A percentile compares a stretch with the other conserved stretches of the same genome.
Conservation (phyloP, 1,284 basidiomycete genomes). For the Sanghuangporus sanghuang region DNA sequence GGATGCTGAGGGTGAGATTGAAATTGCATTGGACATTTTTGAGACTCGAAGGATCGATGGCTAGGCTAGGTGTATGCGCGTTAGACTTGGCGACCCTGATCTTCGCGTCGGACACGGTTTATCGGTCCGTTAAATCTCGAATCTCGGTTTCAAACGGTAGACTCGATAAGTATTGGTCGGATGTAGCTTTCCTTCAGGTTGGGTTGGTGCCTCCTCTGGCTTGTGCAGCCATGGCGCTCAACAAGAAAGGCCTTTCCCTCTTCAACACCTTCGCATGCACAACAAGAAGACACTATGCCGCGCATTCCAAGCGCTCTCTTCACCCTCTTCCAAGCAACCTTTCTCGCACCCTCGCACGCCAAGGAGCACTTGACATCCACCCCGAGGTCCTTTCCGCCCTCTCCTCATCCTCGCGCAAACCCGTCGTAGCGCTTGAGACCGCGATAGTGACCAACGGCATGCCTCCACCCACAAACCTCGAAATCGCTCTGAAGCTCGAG, state of each 20-base stretch:
- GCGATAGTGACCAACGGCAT: conserved; percentile 93
- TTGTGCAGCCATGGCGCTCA: not conserved
- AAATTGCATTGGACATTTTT: not conserved
- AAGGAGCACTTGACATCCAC: conserved; percentile 50
- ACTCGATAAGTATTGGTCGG: not conserved
- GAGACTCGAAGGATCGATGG: not conserved
- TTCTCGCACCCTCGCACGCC: not conserved
- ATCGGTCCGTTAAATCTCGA: not conserved
- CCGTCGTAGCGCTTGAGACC: conserved; percentile 78
- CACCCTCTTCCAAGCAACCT: not conserved
- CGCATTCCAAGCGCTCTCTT: not conserved
- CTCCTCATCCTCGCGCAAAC: conserved; percentile 39
- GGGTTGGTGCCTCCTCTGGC: not conserved
- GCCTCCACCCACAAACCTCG: conserved; percentile 74
- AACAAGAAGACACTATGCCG: not conserved
- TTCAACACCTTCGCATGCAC: not conserved
- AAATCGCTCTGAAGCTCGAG: conserved; percentile 74
- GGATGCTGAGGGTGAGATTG: not conserved
- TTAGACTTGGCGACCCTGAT: not conserved
- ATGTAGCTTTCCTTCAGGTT: not conserved
- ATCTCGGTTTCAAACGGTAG: not conserved
- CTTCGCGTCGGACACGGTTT: not conserved
- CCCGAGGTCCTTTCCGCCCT: conserved; percentile 81
- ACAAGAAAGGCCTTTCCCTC: not conserved
- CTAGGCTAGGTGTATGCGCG: not conserved